Evolutionary conservation across 225 moss, liverwort and hornwort species (phyloP), one percentile per base, ranked within the genome.

Genomic region (Asterella californica): DNA sequence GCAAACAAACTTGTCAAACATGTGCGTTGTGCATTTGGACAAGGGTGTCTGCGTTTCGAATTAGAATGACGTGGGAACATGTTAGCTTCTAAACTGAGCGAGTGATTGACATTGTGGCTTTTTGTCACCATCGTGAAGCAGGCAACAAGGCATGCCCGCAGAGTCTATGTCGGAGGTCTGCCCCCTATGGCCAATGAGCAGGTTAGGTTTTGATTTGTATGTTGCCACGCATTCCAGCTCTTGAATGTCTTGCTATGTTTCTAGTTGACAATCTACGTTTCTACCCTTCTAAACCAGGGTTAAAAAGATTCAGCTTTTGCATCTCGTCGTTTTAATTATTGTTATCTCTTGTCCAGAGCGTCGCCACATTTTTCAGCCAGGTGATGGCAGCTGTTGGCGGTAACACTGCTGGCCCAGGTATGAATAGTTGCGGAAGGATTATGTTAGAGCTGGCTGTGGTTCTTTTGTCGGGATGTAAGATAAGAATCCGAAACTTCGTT

Each of bases 321-420:
- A 5, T 27, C 61, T 14, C 52, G 12, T 52, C 0, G 3, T 48
- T 47, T 71, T n/a, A 71, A 46, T 48, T 48, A 15, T 21, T 47
- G 15, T 0, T 71, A 46, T 25, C 6, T 78, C 80, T 53, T 60
- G 33, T 74, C 64, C 87, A 96, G 96, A 96, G 94, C 82, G 91
- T 96, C 47, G 97, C 97, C 4, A 94, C 97, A 10, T 97, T 92
- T 83, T 97, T 97, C 48, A 97, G 97, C 88, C 97, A 97, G 85
- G 90, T 97, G 42, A 97, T 97, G 97, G 97, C 94, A 79, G 97
- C 97, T 77, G 89, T 97, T 63, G 94, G 94, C 83, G 97, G 93
- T 32, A 97, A 97, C 80, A 97, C 97, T 75, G 97, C 97, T 64
- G 97, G 97, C 68, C 97, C 94, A 92, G 97, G 97, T 94, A 88